Evolutionary conservation across 108 stramenopile genomes (phyloP).

Genomic region (Skeletonema tropicum): DNA sequence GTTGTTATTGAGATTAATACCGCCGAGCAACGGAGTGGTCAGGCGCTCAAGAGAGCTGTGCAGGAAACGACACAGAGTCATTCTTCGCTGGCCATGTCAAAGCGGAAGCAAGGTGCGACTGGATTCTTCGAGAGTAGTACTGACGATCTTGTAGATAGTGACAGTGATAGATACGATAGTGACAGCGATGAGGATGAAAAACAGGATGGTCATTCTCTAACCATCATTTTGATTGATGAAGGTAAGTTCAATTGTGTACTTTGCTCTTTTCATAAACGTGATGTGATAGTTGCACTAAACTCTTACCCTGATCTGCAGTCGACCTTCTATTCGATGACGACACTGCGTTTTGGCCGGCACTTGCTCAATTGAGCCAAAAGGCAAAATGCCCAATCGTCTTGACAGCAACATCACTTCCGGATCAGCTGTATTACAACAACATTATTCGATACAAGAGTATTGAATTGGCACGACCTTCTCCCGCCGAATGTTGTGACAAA

Average conservation of each 20-base stretch:
- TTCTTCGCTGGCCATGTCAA: constrained; percentile 62
- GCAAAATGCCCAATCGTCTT: constrained; percentile 84
- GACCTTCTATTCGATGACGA: constrained; percentile 80
- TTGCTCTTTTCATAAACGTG: not conserved
- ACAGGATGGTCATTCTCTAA: constrained; percentile 41
- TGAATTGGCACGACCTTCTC: constrained; percentile 47
- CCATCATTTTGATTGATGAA: constrained; percentile 86
- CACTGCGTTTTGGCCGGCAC: constrained; percentile 80
- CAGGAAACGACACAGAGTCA: constrained; percentile 83
- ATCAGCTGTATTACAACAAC: constrained; percentile 18
- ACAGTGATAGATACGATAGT: constrained; percentile 3
- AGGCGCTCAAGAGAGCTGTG: constrained; percentile 62
- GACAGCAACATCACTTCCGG: constrained; percentile 60
- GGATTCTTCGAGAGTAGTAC: constrained; percentile 5
- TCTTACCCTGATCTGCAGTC: constrained; percentile 33
- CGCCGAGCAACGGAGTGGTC: constrained; percentile 54
- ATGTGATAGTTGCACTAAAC: not conserved
- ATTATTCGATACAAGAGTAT: constrained; percentile 44
- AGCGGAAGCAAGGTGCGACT: constrained; percentile 9
- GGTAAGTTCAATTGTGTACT: constrained; percentile 28
- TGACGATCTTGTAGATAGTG: not conserved
- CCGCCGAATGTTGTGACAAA: constrained; percentile 57
- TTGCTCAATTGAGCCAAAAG: constrained; percentile 59
- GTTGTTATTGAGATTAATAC: constrained; percentile 81
- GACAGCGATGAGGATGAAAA: constrained; percentile 1